Evolutionary conservation across 169 alveolate genomes (phyloP).

Genomic region (Plasmodium vivax): DNA sequence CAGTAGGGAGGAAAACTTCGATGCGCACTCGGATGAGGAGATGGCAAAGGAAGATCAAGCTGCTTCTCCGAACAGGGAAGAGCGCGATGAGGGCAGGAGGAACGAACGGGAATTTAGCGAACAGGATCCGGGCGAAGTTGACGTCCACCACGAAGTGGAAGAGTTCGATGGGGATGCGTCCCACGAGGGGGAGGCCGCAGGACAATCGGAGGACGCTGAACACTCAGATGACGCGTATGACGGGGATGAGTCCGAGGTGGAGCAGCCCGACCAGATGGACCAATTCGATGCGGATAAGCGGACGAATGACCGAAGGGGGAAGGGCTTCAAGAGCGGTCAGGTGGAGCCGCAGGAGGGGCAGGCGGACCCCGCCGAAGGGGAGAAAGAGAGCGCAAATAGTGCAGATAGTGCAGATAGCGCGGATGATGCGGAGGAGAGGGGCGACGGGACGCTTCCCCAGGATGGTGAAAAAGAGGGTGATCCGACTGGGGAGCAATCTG

Average conservation of each 20-base stretch:
- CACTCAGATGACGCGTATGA: slow-evolving; percentile 15
- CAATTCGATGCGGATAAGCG: background rate
- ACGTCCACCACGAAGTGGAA: slow-evolving; percentile 1
- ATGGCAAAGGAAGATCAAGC: background rate
- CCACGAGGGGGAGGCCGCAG: background rate
- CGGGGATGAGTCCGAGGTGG: background rate
- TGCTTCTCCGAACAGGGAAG: background rate
- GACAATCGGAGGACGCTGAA: background rate
- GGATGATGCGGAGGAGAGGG: background rate
- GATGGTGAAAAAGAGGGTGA: background rate
- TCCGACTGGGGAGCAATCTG: background rate
- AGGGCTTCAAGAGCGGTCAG: background rate
- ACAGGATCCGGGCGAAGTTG: slow-evolving; percentile 4
- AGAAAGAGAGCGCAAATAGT: background rate
- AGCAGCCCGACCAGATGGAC: background rate
- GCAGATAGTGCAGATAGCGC: background rate
- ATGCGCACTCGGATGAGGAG: slow-evolving; percentile 12
- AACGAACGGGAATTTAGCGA: background rate
- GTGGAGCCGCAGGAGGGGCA: slow-evolving; percentile 1
- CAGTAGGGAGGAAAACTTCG: slow-evolving; percentile 20
- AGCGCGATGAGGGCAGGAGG: background rate
- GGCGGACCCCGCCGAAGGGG: background rate
- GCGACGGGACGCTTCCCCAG: background rate
- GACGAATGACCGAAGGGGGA: background rate
- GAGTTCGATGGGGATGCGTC: background rate